These are phyloP conservation scores for Nephelium lappaceum DNA, from an alignment of 345 rosid genomes.

Conservation along the genomic window DNA sequence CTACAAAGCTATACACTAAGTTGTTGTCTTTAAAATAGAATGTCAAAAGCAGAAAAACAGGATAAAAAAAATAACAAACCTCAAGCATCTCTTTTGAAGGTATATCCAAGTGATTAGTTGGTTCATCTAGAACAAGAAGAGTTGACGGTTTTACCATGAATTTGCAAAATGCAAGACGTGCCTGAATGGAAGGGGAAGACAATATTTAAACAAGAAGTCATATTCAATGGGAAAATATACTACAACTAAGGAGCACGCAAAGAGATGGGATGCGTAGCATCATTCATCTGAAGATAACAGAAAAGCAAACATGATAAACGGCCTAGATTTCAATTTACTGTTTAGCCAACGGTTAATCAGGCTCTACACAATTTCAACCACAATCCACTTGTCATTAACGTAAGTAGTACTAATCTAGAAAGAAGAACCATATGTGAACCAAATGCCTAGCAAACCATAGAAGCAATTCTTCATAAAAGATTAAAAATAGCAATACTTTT, in stretches of 20 bases:
- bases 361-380: background rate
- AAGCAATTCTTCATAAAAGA: background rate
- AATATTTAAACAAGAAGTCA: constrained; percentile 12
- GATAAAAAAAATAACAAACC: constrained; percentile 44
- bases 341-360: background rate
- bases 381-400: background rate
- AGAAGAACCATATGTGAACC: background rate
- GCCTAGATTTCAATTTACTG: background rate
- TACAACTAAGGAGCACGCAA: background rate
- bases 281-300: background rate
- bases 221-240: background rate
- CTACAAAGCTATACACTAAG: background rate
- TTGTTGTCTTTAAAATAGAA: background rate
- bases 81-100: constrained; percentile 99
- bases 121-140: constrained; percentile 83
- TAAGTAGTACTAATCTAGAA: background rate
- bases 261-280: background rate
- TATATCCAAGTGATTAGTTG: constrained; percentile 95
- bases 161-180: constrained; percentile 94
- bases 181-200: constrained; percentile 45
- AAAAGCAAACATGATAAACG: background rate
- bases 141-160: constrained; percentile 96
- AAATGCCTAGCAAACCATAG: background rate
- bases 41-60: background rate
- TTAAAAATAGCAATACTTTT: background rate